Conservation (phyloP, 2,329 filamentous ascomycete genomes). For the Pseudogymnoascus sp. region DNA sequence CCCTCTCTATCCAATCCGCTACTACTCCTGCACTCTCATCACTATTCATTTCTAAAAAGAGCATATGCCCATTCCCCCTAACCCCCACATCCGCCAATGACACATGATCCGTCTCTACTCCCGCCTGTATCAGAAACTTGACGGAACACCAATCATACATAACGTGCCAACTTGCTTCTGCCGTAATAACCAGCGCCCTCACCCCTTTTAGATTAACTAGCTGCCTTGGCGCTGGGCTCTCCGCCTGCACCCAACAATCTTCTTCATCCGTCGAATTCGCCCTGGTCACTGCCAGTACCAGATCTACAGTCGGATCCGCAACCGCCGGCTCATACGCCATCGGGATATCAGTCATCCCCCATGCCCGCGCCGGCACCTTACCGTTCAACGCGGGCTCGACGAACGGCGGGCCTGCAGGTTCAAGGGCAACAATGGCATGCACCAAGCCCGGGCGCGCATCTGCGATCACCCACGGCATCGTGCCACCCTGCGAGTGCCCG, state of each 20-base stretch:
- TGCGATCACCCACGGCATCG: slow-evolving; percentile 35
- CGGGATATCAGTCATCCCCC: slow-evolving; percentile 41
- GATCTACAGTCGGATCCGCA: slow-evolving; percentile 28
- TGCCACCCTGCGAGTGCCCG: slow-evolving; percentile 38
- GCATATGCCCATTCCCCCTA: slow-evolving; percentile 40
- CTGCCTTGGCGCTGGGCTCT: slow-evolving; percentile 28
- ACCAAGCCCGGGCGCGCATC: slow-evolving; percentile 36
- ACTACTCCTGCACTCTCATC: slow-evolving; percentile 30
- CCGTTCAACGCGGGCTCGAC: slow-evolving; percentile 33
- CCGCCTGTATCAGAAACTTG: slow-evolving; percentile 36
- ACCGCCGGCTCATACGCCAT: slow-evolving; percentile 40
- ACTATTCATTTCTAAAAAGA: slow-evolving; percentile 43
- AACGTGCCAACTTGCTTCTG: slow-evolving; percentile 37
- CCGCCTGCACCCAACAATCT: slow-evolving; percentile 30
- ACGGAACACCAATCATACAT: slow-evolving; percentile 39
- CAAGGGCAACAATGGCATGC: slow-evolving; percentile 36
- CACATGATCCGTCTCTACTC: slow-evolving; percentile 30
- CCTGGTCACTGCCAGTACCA: slow-evolving; percentile 27
- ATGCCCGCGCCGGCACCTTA: slow-evolving; percentile 28
- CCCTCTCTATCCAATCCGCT: slow-evolving; percentile 23
- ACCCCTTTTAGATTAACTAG: slow-evolving; percentile 31
- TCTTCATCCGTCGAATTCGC: slow-evolving; percentile 19
- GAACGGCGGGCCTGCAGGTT: slow-evolving; percentile 42
- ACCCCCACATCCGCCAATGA: slow-evolving; percentile 33
- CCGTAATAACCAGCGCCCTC: slow-evolving; percentile 34